Percentiles rank a stretch among this genome's conserved stretches.
Conservation (phyloP, 2,329 filamentous ascomycete species). For the Fusarium buharicum region DNA sequence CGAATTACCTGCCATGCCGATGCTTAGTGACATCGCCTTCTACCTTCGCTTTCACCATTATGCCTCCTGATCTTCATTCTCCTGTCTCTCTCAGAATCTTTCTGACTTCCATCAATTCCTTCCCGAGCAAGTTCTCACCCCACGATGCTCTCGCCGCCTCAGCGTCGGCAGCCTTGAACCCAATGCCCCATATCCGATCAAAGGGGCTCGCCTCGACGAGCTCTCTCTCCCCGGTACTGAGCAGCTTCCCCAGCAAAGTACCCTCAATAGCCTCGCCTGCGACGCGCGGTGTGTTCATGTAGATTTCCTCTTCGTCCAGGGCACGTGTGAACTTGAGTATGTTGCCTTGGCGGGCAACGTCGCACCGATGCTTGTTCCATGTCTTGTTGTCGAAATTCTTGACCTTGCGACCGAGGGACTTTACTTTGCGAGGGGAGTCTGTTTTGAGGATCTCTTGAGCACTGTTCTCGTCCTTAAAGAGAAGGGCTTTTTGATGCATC, state of each 20-base stretch:
- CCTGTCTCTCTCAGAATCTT: conserved; percentile 59
- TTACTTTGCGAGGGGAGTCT: conserved; percentile 59
- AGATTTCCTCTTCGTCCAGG: conserved; percentile 47
- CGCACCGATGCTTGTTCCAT: conserved; percentile 63
- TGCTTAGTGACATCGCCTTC: not conserved
- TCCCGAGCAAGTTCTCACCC: conserved; percentile 73
- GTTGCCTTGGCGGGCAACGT: conserved; percentile 68
- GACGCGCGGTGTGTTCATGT: conserved; percentile 37
- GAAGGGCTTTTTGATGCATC: conserved; percentile 64
- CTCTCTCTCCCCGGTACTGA: conserved; percentile 68
- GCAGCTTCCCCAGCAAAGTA: conserved; percentile 59
- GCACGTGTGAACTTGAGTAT: conserved; percentile 67
- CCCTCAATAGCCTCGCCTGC: conserved; percentile 46
- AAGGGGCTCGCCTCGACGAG: conserved; percentile 70
- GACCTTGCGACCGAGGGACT: conserved; percentile 66
- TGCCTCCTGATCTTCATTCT: not conserved
- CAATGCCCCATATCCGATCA: conserved; percentile 74
- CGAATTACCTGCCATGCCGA: not conserved
- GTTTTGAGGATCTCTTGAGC: conserved; percentile 62
- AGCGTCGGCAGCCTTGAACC: conserved; percentile 64
- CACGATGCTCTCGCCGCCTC: conserved; percentile 59
- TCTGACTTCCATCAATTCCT: conserved; percentile 69
- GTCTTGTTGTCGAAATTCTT: conserved; percentile 59
- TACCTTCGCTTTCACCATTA: not conserved
- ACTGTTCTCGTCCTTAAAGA: conserved; percentile 58